These are phyloP conservation scores for Colletotrichum phormii DNA, from an alignment of 2,329 filamentous ascomycete genomes.

Conservation along the genomic window DNA sequence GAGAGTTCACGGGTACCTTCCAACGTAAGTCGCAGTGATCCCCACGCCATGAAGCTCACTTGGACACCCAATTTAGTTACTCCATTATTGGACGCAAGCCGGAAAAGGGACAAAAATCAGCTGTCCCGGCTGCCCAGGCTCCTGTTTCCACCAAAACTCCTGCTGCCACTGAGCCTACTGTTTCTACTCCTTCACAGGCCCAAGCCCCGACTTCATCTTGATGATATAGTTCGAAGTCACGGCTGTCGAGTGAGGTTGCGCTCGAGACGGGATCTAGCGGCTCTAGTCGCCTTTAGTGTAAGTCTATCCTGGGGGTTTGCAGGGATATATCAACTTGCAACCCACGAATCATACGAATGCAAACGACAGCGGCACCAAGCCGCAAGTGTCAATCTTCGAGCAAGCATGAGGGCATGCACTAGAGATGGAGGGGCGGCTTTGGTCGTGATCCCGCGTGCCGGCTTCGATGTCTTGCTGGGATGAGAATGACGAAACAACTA, in stretches of 20 bases:
- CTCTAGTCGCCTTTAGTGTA: background rate
- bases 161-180: too few species aligned
- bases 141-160: too few species aligned
- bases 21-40: conserved; percentile 38
- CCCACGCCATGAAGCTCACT: background rate
- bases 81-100: background rate
- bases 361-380: background rate
- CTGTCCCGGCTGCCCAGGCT: background rate
- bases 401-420: background rate
- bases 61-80: background rate
- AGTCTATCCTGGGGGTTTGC: background rate
- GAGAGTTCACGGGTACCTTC: conserved; percentile 47
- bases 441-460: too few species aligned
- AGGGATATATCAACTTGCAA: background rate
- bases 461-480: too few species aligned
- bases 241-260: background rate
- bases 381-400: background rate
- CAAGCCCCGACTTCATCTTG: background rate
- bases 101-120: background rate
- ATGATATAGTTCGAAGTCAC: too few species aligned
- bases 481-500: too few species aligned
- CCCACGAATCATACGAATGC: background rate
- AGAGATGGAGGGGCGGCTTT: background rate
- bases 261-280: background rate
- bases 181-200: background rate